Evolutionary conservation across 805 yeast genomes (phyloP), one percentile per base, ranked within the genome.

Genomic region (Blastobotrys chiropterorum): DNA sequence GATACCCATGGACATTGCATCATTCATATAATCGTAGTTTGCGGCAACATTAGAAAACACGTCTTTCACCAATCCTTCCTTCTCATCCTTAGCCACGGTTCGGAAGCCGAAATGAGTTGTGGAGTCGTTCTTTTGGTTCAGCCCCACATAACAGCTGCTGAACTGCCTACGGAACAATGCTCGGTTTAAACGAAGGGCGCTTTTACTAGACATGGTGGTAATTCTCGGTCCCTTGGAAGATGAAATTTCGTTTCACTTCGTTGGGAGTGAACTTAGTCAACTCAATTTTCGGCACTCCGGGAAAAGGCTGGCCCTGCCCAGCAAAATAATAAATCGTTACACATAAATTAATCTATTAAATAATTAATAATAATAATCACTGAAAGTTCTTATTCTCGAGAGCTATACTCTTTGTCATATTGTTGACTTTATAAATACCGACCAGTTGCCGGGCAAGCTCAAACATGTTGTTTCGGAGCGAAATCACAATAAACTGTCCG

Each of bases 41-140:
- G 90, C 80, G 2, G 99, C 99, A 40, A 94, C 99, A 3, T 95
- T 86, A 3, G 96, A 86, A 68, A 94, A 94, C 22, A 94, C 98
- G 21, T 84, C 83, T 47, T 87, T 85, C 22, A 86, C 77, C 34
- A 69, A 63, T 47, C 62, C 79, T 67, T 92, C 96, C 71, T 92
- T 92, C 56, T 88, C 86, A 26, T 79, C 80, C 55, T 78, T 81
- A 17, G 84, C 80, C 22, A 94, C 95, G 3, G 92, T 86, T 59
- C 83, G 81, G 67, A 82, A 89, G 8, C 98, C 98, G 66, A 94
- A 92, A 72, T 92, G 98, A 17, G 99, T 92, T n/a, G 44, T 42
- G 44, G 22, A 16, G 22, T 42, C n/a, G 44, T 5, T 17, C n/a
- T 42, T 42, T 5, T 20, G 4, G 20, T 20, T 26, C 34, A 26